Evolutionary conservation across 345 rosid species (phyloP).

Genomic region (Diplotaxis tenuifolia): DNA sequence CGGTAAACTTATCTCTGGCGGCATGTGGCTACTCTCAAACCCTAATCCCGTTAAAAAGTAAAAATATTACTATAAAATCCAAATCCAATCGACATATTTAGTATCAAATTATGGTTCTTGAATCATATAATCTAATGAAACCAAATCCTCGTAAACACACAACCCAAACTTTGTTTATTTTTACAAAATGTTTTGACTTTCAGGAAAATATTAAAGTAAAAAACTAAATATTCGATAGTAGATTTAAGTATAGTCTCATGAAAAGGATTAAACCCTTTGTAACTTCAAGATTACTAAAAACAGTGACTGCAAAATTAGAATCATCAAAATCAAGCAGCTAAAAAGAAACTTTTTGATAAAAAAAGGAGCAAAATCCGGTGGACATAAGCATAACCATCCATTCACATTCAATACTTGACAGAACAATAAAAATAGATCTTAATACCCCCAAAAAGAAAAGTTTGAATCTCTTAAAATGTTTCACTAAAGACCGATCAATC

Average conservation of each 20-base stretch:
- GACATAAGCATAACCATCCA: background rate
- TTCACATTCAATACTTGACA: conserved; percentile 6
- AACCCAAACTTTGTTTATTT: background rate
- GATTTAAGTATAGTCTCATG: background rate
- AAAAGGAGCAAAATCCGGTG: conserved; percentile 2
- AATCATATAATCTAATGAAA: background rate
- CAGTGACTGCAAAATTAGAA: background rate
- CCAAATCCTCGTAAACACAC: background rate
- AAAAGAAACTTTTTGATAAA: background rate
- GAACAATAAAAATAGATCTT: background rate
- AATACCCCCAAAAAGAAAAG: background rate
- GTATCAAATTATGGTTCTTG: background rate
- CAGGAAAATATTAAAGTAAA: too few relatives aligned
- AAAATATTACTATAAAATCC: background rate
- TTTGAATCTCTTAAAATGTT: background rate
- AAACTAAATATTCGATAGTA: too few relatives aligned
- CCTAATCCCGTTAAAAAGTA: conserved; percentile 38
- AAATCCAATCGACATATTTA: background rate
- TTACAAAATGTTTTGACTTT: background rate
- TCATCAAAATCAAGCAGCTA: background rate
- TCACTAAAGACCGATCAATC: background rate
- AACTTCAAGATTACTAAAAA: conserved; percentile 15
- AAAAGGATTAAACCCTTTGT: background rate
- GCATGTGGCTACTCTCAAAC: conserved; percentile 53
- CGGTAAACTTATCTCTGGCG: conserved; percentile 51